Percentiles rank a stretch among this genome's conserved stretches.
phyloP scores from a whole-genome alignment of 2,329 filamentous ascomycete genomes.

The Fusarium torulosum region DNA sequence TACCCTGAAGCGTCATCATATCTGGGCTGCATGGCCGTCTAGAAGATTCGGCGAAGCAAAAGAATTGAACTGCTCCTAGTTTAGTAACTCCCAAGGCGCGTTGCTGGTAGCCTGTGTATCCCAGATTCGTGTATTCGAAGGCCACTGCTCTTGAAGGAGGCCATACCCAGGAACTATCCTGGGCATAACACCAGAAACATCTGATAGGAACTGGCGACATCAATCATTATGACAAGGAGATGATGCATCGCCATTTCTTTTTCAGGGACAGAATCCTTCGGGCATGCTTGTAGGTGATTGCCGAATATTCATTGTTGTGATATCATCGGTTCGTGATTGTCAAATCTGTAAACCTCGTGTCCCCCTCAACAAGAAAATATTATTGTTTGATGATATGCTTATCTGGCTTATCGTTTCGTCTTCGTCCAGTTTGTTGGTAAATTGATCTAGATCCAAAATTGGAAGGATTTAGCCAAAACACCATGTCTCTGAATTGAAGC shows the following conservation, averaged over 20 bases:
- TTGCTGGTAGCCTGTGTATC: too few species aligned
- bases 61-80: too few species aligned
- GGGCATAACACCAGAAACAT: too few species aligned
- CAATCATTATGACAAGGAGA: background rate
- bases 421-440: background rate
- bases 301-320: background rate
- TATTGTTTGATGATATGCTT: constrained; percentile 6
- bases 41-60: too few species aligned
- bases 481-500: constrained; percentile 1
- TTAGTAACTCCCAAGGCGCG: background rate
- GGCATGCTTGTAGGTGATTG: background rate
- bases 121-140: too few species aligned
- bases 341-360: background rate
- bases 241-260: background rate
- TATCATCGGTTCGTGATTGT: background rate
- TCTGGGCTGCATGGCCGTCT: background rate
- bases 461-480: constrained; percentile 10
- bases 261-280: background rate
- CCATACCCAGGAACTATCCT: too few species aligned
- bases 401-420: background rate
- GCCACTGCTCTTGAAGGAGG: too few species aligned
- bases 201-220: too few species aligned
- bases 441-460: constrained; percentile 10
- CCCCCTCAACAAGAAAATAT: constrained; percentile 13
- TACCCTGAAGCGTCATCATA: background rate